A percentile compares a stretch with the other conserved stretches of the same genome.
These are phyloP conservation scores for Ploettnerulaceae sp. DNA, from an alignment of 2,329 filamentous ascomycete genomes.

Conservation along the genomic window DNA sequence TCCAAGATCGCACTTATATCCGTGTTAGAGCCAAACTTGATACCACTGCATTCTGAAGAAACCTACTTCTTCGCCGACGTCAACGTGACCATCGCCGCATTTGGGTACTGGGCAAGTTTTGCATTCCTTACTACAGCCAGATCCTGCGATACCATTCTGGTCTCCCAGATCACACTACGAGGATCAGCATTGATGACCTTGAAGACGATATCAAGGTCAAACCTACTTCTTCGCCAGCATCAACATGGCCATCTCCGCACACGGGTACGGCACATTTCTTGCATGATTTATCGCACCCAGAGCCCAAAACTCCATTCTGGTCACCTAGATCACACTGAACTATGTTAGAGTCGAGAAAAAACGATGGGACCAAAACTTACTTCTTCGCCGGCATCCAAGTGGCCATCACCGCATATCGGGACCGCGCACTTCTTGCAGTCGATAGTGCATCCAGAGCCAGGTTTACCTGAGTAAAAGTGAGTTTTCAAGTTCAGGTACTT, in stretches of 20 bases:
- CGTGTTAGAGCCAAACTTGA: neutral
- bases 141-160: neutral
- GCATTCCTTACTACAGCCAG: neutral
- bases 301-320: too few relatives aligned
- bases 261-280: neutral
- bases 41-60: neutral
- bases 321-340: too few relatives aligned
- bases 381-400: too few relatives aligned
- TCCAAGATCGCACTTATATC: constrained; percentile 2
- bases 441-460: constrained; percentile 3
- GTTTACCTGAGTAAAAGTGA: too few relatives aligned
- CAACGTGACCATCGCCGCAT: neutral
- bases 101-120: neutral
- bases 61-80: constrained; percentile 1
- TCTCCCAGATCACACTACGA: neutral
- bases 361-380: too few relatives aligned
- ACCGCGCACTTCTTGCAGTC: constrained; percentile 6
- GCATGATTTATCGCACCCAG: neutral
- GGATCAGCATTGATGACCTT: neutral
- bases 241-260: constrained; percentile 2
- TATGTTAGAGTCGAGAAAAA: too few relatives aligned
- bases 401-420: too few relatives aligned
- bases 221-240: constrained; percentile 5
- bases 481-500: too few relatives aligned
- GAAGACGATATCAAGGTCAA: too few relatives aligned